Percentiles rank a stretch among this genome's conserved stretches.
These are phyloP conservation scores for Purpureocillium lavendulum DNA, from an alignment of 2,329 filamentous ascomycete genomes.

Conservation along the genomic window DNA sequence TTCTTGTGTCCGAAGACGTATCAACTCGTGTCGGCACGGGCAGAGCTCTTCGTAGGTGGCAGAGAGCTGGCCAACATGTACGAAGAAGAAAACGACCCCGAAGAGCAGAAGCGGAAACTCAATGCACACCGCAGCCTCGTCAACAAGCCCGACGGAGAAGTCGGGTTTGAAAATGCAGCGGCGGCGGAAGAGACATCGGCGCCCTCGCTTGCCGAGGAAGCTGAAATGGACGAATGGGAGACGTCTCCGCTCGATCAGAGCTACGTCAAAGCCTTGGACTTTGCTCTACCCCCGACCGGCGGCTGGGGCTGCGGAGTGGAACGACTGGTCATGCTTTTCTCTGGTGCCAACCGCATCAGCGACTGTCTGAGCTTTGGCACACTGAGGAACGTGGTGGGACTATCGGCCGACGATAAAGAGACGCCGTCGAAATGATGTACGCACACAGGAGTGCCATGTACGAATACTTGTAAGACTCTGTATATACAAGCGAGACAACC, in stretches of 20 bases:
- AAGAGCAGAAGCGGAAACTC: constrained; percentile 80
- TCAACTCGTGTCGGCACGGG: constrained; percentile 71
- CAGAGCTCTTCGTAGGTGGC: constrained; percentile 74
- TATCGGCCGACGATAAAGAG: constrained; percentile 29
- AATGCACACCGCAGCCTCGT: constrained; percentile 38
- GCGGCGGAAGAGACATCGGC: constrained; percentile 7
- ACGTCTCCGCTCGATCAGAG: constrained; percentile 58
- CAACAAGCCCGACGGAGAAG: constrained; percentile 22
- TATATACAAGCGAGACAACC: background rate
- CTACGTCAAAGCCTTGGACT: constrained; percentile 78
- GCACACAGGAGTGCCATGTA: background rate
- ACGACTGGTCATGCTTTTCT: constrained; percentile 83
- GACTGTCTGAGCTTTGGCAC: constrained; percentile 88
- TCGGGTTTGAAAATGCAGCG: constrained; percentile 17
- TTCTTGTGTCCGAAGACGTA: constrained; percentile 59
- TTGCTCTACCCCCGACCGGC: constrained; percentile 88
- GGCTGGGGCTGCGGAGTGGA: constrained; percentile 96
- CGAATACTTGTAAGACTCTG: background rate
- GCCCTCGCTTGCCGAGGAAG: constrained; percentile 28
- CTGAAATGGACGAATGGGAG: constrained; percentile 33
- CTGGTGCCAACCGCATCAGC: constrained; percentile 67
- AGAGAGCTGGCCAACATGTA: constrained; percentile 93
- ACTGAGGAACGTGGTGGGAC: constrained; percentile 57
- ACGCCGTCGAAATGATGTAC: background rate
- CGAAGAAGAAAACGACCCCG: constrained; percentile 93